phyloP scores from a whole-genome alignment of 108 stramenopile genomes.

The Nitzschia sp. region DNA sequence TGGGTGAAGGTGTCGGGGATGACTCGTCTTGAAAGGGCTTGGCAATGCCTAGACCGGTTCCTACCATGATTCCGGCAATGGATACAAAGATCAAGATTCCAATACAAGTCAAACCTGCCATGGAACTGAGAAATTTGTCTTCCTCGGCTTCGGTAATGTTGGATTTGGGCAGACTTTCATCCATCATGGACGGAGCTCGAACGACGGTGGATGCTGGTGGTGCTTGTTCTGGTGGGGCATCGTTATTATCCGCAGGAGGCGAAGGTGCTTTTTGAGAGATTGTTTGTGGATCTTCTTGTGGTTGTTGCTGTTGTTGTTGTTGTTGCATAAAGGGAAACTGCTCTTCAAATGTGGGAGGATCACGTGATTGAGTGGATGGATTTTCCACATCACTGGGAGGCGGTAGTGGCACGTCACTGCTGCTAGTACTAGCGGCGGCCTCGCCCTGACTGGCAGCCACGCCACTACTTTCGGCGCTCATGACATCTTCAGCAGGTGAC shows the following conservation, averaged over 20 bases:
- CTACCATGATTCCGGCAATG: not conserved
- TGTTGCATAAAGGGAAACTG: too few species aligned
- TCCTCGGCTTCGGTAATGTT: not conserved
- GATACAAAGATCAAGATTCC: not conserved
- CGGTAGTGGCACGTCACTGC: not conserved
- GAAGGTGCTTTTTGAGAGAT: conserved; percentile 1
- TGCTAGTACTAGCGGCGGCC: too few species aligned
- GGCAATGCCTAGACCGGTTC: conserved; percentile 1
- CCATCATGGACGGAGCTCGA: not conserved
- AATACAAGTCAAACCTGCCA: not conserved
- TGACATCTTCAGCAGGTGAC: too few species aligned
- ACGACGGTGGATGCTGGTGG: not conserved
- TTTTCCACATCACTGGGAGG: not conserved
- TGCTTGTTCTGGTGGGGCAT: conserved; percentile 3
- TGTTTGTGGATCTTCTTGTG: not conserved
- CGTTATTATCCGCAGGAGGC: not conserved
- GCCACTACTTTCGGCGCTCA: too few species aligned
- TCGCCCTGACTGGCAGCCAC: too few species aligned
- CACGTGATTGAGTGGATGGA: not conserved
- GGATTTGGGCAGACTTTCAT: not conserved
- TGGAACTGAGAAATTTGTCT: conserved; percentile 13
- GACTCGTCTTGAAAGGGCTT: conserved; percentile 3
- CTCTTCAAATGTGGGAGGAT: not conserved
- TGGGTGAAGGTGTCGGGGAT: not conserved
- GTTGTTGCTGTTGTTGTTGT: too few species aligned